Base-by-base conservation (phyloP, 202 grass and related monocot genomes). In the Elaeis oleifera region DNA sequence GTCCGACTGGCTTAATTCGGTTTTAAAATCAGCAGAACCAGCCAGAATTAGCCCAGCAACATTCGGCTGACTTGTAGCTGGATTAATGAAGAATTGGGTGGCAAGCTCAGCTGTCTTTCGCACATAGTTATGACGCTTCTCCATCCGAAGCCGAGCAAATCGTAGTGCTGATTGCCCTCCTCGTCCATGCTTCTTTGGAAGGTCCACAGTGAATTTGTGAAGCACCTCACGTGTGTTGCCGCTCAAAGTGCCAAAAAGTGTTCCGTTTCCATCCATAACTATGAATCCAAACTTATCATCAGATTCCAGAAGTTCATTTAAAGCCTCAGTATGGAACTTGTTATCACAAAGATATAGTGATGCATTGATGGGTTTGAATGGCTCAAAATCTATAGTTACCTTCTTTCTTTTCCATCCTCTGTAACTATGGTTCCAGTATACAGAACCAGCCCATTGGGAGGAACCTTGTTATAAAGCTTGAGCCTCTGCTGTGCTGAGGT, bases 361-460 rank as follows among this genome's bases (percentile, higher is more conserved):
- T 50, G 81, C 80, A 71, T 94, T 94, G 32, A 88, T 94, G 48
- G 84, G 78, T 48, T 81, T 87, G 77, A 90, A 87, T 61, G 88
- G 80, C 53, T 87, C 83, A 71, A 90, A 87, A 84, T 94, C 89
- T 6, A 94, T 85, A 18, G 89, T 94, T 48, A 94, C 84, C 63
- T 94, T 94, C 75, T 88, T 94, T 92, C 89, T 75, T 94, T 94
- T 50, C 89, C 89, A 79, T 94, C 89, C 0, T 88, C 84, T 36
- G 89, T 94, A 55, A 94, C 72, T 39, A 94, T 88, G 29, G 81
- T 94, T 59, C 89, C 89, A 51, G 20, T 88, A 64, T 94, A 94
- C 23, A 94, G 89, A 80, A 94, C 84, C 1, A 94, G 58, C 18
- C 89, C 84, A 56, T 88, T 94, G 53, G 84, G 80, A 16, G 89